Evolutionary conservation across 2,329 filamentous ascomycete species (phyloP).

Genomic region (Hypoxylon sp.): DNA sequence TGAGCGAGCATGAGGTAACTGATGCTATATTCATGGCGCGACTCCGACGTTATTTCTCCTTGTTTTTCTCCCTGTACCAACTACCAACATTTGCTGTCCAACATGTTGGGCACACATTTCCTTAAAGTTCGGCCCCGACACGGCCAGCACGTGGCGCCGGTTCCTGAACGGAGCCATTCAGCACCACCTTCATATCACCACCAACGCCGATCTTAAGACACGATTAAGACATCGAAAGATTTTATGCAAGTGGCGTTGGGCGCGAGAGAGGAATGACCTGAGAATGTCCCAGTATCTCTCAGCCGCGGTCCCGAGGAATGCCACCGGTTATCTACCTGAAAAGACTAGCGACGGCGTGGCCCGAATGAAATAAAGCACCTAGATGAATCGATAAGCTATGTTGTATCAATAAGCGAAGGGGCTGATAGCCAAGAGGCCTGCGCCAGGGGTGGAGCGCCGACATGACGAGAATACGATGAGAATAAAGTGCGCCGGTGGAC

Average conservation of each 20-base stretch:
- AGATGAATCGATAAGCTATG: background rate
- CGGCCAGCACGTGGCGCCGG: slow-evolving; percentile 42
- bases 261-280: slow-evolving; percentile 2
- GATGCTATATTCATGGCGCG: slow-evolving; percentile 35
- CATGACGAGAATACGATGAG: slow-evolving; percentile 3
- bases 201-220: slow-evolving; percentile 39
- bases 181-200: slow-evolving; percentile 12
- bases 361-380: background rate
- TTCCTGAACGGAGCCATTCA: slow-evolving; percentile 25
- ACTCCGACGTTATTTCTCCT: too few species aligned
- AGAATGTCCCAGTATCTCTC: background rate
- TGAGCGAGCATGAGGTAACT: slow-evolving; percentile 5
- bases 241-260: slow-evolving; percentile 13
- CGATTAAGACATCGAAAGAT: slow-evolving; percentile 43
- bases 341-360: slow-evolving; percentile 1
- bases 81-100: slow-evolving; percentile 34
- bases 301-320: background rate
- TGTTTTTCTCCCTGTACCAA: slow-evolving; percentile 10
- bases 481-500: slow-evolving; percentile 13
- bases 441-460: background rate
- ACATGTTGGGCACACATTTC: slow-evolving; percentile 29
- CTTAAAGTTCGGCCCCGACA: slow-evolving; percentile 17
- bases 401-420: slow-evolving; percentile 10
- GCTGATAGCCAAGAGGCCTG: background rate
- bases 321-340: background rate